Evolutionary conservation across 2,329 filamentous ascomycete species (phyloP), one percentile per base, ranked within the genome.

Genomic region (Xylariaceae sp.): DNA sequence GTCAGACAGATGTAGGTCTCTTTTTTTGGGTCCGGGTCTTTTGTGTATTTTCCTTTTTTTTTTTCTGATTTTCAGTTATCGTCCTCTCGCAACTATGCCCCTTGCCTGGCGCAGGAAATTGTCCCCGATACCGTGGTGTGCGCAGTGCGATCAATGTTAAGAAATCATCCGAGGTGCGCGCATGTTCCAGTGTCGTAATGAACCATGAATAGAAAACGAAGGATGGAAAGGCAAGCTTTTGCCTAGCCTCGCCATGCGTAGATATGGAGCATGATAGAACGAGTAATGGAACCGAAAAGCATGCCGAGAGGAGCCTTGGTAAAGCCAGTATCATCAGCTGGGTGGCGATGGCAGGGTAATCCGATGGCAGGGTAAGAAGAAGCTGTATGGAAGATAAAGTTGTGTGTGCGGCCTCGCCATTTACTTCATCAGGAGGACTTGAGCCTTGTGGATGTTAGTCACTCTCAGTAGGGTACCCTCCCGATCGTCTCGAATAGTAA

Each of bases 381-480:
- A 19, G 15, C 16, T 19, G 7, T 12, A 18, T 34, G 12, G n/a
- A 13, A 19, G 16, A 41, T 4, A 9, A 41, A 11, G 13, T 9
- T n/a, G 12, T n/a, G 9, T 17, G 17, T 18, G 22, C 13, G 29
- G 15, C 13, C 34, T 13, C 19, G 19, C 22, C 22, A 2, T 34
- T 30, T 53, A 62, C 43, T 60, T 60, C 58, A 61, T 62, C 18
- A 60, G 45, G 18, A 63, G 31, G 22, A 62, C 55, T 19, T 59
- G 51, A 1, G 59, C 50, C 47, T 57, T 60, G 37, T 55, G 54
- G 11, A 62, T 47, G 31, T 49, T 51, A 9, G 41, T 35, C 8
- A 51, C 52, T 19, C 46, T 43, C 36, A 59, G 45, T 2, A 44
- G 36, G 3, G 35, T 38, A 7, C 34, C 31, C 11, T 59, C 49